phyloP scores from a whole-genome alignment of 305 asterid genomes.

The Fraxinus ornus region DNA sequence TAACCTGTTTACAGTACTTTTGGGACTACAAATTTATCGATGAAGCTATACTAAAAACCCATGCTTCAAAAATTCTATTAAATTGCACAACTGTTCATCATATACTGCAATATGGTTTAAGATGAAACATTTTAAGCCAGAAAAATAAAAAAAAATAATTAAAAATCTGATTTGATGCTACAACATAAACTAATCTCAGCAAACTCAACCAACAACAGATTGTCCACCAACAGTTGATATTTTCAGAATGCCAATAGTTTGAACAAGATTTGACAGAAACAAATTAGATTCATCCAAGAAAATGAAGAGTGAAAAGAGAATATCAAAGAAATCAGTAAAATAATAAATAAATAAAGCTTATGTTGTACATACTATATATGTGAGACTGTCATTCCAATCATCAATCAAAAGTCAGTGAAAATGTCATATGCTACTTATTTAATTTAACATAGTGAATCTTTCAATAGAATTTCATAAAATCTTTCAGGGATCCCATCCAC shows the following conservation, averaged over 20 bases:
- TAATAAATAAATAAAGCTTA: background rate
- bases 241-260: background rate
- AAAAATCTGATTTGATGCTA: background rate
- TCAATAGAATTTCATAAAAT: background rate
- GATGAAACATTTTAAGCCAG: background rate
- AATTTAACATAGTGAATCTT: background rate
- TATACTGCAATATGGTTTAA: background rate
- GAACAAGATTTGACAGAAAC: background rate
- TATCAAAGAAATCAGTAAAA: background rate
- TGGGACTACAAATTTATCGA: background rate
- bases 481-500: slow-evolving; percentile 4
- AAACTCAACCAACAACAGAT: background rate
- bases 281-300: background rate
- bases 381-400: background rate
- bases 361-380: background rate
- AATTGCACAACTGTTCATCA: background rate
- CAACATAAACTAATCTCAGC: background rate
- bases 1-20: background rate
- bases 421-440: background rate
- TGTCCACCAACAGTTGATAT: background rate
- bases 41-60: background rate
- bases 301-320: background rate
- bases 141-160: no score
- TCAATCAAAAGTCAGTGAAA: background rate
- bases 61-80: background rate